Base-by-base conservation (phyloP, 345 rosid species). In the Nasturtium officinale region DNA sequence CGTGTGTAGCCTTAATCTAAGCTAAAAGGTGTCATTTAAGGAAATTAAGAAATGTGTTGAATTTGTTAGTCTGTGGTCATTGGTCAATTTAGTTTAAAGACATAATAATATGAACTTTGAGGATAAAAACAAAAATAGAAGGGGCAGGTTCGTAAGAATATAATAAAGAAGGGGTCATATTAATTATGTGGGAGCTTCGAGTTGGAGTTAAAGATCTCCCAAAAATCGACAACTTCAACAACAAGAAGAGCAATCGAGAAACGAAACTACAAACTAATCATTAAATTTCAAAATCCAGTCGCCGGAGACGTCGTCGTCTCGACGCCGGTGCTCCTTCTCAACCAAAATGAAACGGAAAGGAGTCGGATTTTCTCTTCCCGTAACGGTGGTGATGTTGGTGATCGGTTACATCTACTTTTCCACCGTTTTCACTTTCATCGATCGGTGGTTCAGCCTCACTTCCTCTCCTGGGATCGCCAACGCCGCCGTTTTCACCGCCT, bases 361-460 rank as follows among this genome's bases (percentile, higher is more conserved):
- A 50, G 77, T 78, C 56, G 78, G 71, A 18, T 84, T 89, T 57
- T 93, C 97, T 32, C 71, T 88, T 3, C 95, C 94, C 23, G 91
- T 90, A 9, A 38, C 77, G 77, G 89, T 80, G 65, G 98, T 90
- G 75, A 63, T 82, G 28, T 64, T 86, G 33, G 87, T 89, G 68
- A 89, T 92, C 74, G 73, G 72, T 60, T 92, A 82, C 81, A 71
- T 90, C 25, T 92, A 90, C 81, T 82, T 80, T 65, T 73, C 87
- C 21, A 89, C 98, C 63, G 83, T 90, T 77, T 90, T 90, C 79
- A 73, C 89, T 71, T 92, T 84, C 82, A 80, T 92, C 9, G 98
- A 92, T 77, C 88, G 89, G 45, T 90, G 97, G 97, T 87, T 92
- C 65, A 91, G 97, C 63, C 90, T 90, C 55, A 79, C 77, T 67